phyloP scores from a whole-genome alignment of 2,329 filamentous ascomycete species.

The Colletotrichum tamarilloi region DNA sequence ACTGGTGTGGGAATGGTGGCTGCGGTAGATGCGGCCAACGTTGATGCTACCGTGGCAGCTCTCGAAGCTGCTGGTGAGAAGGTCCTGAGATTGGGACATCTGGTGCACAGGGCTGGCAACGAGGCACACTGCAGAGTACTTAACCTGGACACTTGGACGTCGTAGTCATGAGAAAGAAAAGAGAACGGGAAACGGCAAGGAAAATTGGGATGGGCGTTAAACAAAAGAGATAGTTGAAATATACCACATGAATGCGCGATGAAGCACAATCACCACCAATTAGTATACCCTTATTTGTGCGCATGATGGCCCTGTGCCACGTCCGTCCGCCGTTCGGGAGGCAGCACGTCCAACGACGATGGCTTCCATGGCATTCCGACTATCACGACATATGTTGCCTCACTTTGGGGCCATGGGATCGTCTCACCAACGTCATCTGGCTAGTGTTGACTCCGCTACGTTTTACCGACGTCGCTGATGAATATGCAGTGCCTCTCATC shows the following conservation, averaged over 20 bases:
- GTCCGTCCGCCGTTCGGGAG: neutral
- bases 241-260: neutral
- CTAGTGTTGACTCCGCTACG: neutral
- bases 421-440: neutral
- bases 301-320: neutral
- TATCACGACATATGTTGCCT: neutral
- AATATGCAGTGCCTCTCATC: neutral
- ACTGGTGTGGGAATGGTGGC: conserved; percentile 94
- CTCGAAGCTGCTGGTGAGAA: conserved; percentile 78
- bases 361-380: neutral
- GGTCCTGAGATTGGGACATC: conserved; percentile 79
- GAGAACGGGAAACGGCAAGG: neutral
- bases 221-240: conserved; percentile 1
- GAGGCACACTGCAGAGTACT: conserved; percentile 61
- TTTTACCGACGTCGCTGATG: neutral
- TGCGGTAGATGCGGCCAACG: conserved; percentile 76
- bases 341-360: neutral
- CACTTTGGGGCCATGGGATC: neutral
- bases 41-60: conserved; percentile 66
- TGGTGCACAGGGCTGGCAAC: conserved; percentile 70
- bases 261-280: neutral
- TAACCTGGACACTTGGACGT: conserved; percentile 61
- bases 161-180: neutral
- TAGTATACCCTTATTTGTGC: neutral
- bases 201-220: conserved; percentile 13